Conservation (phyloP, 352 stramenopile species). For the Peronospora destructor region DNA sequence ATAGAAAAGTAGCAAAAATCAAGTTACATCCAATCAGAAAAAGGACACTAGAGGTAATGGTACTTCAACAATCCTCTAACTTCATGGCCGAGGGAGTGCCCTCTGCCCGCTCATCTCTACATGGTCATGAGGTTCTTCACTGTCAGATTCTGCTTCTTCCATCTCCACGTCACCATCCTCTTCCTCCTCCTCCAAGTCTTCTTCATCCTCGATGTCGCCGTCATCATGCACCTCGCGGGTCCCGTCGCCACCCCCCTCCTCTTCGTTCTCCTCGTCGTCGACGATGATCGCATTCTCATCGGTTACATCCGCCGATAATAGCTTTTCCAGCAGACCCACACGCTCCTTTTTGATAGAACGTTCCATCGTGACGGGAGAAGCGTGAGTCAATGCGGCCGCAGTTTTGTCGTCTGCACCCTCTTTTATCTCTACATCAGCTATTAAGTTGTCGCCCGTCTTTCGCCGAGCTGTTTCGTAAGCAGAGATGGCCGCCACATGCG, state of each 20-base stretch:
- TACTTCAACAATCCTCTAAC: constrained; percentile 37
- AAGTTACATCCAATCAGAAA: constrained; percentile 23
- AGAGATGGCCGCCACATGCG: constrained; percentile 69
- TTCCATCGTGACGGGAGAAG: constrained; percentile 18
- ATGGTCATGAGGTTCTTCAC: constrained; percentile 7
- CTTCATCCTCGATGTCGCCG: constrained; percentile 24
- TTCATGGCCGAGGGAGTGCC: constrained; percentile 9
- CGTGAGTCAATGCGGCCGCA: constrained; percentile 1
- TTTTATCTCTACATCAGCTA: constrained; percentile 27
- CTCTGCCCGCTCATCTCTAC: constrained; percentile 1
- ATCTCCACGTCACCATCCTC: constrained; percentile 17
- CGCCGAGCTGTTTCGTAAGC: constrained; percentile 41
- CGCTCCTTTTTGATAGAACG: constrained; percentile 25
- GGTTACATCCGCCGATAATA: constrained; percentile 47
- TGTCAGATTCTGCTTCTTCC: constrained; percentile 11
- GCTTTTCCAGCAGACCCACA: constrained; percentile 37
- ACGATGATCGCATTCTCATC: constrained; percentile 47
- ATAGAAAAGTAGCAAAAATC: constrained; percentile 20
- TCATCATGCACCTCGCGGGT: constrained; percentile 8
- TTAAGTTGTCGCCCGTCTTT: constrained; percentile 11
- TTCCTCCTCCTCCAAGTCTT: constrained; percentile 31
- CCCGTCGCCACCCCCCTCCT: constrained; percentile 13
- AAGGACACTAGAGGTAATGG: not conserved
- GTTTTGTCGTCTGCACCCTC: constrained; percentile 10
- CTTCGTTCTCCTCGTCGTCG: constrained; percentile 42